Percentiles rank a stretch among this genome's conserved stretches.
phyloP scores from a whole-genome alignment of 2,329 filamentous ascomycete genomes.

The Fusarium temperatum region DNA sequence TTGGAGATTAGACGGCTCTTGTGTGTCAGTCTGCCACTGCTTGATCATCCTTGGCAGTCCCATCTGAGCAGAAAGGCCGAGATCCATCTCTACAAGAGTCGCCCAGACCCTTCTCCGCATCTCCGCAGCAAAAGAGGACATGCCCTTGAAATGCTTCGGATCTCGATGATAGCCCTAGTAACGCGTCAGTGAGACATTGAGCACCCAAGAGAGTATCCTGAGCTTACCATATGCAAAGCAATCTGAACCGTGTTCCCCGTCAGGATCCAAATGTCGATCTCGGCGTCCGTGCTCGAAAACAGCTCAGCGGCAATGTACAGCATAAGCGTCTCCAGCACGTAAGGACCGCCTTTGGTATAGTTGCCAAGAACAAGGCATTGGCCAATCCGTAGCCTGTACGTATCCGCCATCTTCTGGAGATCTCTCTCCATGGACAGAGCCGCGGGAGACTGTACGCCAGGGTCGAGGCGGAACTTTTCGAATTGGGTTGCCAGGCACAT shows the following conservation, averaged over 20 bases:
- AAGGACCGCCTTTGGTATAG: constrained; percentile 55
- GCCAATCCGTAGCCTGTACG: neutral
- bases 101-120: constrained; percentile 58
- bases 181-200: neutral
- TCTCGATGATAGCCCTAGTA: constrained; percentile 55
- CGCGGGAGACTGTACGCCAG: neutral
- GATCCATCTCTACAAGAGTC: constrained; percentile 52
- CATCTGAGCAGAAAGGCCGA: constrained; percentile 55
- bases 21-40: constrained; percentile 52
- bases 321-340: constrained; percentile 52
- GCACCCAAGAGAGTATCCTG: no score
- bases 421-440: neutral
- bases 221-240: constrained; percentile 42
- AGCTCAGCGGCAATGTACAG: constrained; percentile 48
- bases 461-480: constrained; percentile 6
- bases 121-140: constrained; percentile 53
- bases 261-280: constrained; percentile 48
- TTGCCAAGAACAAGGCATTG: constrained; percentile 51
- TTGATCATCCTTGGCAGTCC: constrained; percentile 56
- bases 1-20: constrained; percentile 53
- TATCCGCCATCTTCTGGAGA: neutral
- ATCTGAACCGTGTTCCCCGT: constrained; percentile 47
- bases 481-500: constrained; percentile 50
- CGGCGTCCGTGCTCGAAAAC: constrained; percentile 42
- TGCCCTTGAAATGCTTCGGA: constrained; percentile 50